Evolutionary conservation across 2,329 filamentous ascomycete species (phyloP).

Genomic region (Exophiala sideris): DNA sequence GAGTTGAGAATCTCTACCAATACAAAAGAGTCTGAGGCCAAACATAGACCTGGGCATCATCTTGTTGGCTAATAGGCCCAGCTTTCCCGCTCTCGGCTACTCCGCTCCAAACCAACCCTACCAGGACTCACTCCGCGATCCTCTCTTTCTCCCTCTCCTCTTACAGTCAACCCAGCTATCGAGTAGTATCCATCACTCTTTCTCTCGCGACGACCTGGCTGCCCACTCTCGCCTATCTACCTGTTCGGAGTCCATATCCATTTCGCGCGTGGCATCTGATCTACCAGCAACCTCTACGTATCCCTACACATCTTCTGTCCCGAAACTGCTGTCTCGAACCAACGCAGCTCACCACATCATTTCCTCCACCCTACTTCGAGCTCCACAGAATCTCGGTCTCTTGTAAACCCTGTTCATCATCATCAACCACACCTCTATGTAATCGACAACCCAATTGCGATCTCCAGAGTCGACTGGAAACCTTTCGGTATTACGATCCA

Average conservation of each 20-base stretch:
- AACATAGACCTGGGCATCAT: too few species aligned
- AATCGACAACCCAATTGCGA: slow-evolving; percentile 5
- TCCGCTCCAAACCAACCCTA: slow-evolving; percentile 16
- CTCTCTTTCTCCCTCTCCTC: slow-evolving; percentile 8
- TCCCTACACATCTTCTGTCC: neutral
- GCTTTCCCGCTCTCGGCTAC: slow-evolving; percentile 20
- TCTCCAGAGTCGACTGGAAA: slow-evolving; percentile 1
- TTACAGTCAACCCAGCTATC: slow-evolving; percentile 14
- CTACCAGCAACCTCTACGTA: neutral
- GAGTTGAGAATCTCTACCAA: too few species aligned
- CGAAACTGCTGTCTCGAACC: slow-evolving; percentile 1
- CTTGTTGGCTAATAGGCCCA: slow-evolving; percentile 2
- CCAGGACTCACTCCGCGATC: slow-evolving; percentile 19
- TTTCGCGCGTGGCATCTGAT: neutral
- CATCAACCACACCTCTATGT: slow-evolving; percentile 18
- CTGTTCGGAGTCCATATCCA: neutral
- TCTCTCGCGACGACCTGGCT: slow-evolving; percentile 5
- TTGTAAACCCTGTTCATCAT: slow-evolving; percentile 13
- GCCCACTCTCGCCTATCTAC: slow-evolving; percentile 3
- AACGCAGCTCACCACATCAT: neutral
- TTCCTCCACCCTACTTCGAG: slow-evolving; percentile 6
- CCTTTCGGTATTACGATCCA: neutral
- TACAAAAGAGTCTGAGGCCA: too few species aligned
- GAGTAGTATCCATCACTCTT: slow-evolving; percentile 8
- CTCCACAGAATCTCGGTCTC: slow-evolving; percentile 16